Conservation (phyloP, 441 rosid genomes). For the Rhodomyrtus psidioides region DNA sequence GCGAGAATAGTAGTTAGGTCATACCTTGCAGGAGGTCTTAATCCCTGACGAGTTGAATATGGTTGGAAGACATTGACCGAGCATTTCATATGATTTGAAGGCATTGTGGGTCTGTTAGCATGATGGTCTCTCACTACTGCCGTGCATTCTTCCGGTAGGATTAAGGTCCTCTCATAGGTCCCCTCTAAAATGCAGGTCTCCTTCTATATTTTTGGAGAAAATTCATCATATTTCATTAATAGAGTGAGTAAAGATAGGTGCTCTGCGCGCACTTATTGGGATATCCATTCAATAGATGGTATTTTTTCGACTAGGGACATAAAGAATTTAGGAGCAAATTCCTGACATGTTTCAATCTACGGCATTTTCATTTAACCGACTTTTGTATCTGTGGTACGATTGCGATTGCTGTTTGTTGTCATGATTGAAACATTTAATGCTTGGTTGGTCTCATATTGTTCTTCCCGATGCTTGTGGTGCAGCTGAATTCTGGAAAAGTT, state of each 20-base stretch:
- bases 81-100: not conserved
- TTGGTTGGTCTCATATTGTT: not conserved
- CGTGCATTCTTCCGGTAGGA: not conserved
- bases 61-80: not conserved
- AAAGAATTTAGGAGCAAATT: not conserved
- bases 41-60: not conserved
- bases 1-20: not conserved
- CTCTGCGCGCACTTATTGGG: not conserved
- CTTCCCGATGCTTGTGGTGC: not conserved
- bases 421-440: not conserved
- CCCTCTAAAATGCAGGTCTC: not conserved
- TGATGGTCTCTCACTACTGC: not conserved
- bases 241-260: not conserved
- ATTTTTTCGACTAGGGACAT: not conserved
- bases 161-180: not conserved
- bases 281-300: not conserved
- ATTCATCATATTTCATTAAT: not conserved
- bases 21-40: not conserved
- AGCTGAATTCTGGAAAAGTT: slow-evolving; percentile 58
- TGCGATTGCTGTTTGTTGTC: not conserved
- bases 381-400: not conserved
- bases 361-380: not conserved
- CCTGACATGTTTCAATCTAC: not conserved
- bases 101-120: not conserved
- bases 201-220: not conserved